phyloP scores from a whole-genome alignment of 805 yeast genomes.

The Debaryomyces tyrocola region DNA sequence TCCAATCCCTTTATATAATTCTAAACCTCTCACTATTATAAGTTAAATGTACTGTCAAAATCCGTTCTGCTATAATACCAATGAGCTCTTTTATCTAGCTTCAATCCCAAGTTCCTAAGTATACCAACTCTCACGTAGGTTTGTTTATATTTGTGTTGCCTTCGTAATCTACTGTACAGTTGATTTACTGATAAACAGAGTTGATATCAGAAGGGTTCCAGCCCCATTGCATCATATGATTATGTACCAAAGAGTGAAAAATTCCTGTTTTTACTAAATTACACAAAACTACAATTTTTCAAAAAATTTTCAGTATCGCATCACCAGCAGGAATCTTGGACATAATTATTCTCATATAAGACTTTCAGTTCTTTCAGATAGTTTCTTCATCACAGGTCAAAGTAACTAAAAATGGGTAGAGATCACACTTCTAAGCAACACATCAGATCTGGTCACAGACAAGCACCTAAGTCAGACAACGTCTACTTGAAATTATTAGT shows the following conservation, averaged over 20 bases:
- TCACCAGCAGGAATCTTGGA: not conserved
- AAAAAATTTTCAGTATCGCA: not conserved
- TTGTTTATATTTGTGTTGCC: too few species aligned
- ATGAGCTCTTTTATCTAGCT: too few species aligned
- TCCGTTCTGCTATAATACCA: too few species aligned
- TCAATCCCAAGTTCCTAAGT: too few species aligned
- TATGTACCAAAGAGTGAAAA: not conserved
- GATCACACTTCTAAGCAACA: slow-evolving; percentile 97
- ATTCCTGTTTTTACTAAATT: not conserved
- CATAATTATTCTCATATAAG: not conserved
- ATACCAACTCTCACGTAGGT: too few species aligned
- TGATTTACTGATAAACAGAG: too few species aligned
- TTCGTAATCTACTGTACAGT: too few species aligned
- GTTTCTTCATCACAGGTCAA: not conserved
- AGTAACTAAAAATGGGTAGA: slow-evolving; percentile 74
- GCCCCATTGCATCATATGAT: not conserved
- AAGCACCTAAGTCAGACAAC: slow-evolving; percentile 99
- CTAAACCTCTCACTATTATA: too few species aligned
- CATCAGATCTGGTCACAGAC: slow-evolving; percentile 93
- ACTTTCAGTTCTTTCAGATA: slow-evolving; percentile 1
- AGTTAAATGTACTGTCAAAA: too few species aligned
- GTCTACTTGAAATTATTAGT: slow-evolving; percentile 98
- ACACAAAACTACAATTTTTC: not conserved
- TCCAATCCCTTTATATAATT: too few species aligned
- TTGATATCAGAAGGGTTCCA: too few species aligned